These are phyloP conservation scores for Inonotus obliquus DNA, from an alignment of 1,284 basidiomycete species.

Conservation along the genomic window DNA sequence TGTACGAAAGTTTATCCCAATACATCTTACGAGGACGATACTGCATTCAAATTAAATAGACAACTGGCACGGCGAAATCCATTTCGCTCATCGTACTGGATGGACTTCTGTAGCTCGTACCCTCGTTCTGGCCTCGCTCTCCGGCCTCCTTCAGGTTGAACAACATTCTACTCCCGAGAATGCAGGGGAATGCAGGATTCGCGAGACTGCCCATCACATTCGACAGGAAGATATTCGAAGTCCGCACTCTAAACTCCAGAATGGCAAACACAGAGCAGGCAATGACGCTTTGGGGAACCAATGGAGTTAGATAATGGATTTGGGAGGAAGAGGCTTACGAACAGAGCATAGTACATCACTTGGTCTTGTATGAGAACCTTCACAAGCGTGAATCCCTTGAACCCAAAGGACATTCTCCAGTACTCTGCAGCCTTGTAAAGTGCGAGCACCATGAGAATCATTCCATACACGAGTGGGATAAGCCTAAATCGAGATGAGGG, in stretches of 20 bases:
- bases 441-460: neutral
- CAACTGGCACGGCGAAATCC: neutral
- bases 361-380: slow-evolving; percentile 6
- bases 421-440: neutral
- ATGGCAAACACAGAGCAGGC: neutral
- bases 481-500: neutral
- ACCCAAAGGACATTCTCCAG: neutral
- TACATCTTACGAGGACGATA: no score
- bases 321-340: neutral
- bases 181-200: neutral
- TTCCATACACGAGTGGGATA: neutral
- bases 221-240: neutral
- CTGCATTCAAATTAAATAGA: no score
- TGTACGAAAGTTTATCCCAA: no score
- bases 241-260: neutral
- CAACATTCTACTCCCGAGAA: neutral
- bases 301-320: neutral
- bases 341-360: neutral
- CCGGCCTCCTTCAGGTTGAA: neutral
- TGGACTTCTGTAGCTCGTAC: neutral
- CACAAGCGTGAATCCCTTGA: neutral
- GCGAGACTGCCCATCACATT: neutral
- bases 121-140: neutral
- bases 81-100: neutral
- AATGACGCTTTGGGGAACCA: neutral